Conservation (phyloP, 306 rosid genomes). For the Inga leiocalycina region DNA sequence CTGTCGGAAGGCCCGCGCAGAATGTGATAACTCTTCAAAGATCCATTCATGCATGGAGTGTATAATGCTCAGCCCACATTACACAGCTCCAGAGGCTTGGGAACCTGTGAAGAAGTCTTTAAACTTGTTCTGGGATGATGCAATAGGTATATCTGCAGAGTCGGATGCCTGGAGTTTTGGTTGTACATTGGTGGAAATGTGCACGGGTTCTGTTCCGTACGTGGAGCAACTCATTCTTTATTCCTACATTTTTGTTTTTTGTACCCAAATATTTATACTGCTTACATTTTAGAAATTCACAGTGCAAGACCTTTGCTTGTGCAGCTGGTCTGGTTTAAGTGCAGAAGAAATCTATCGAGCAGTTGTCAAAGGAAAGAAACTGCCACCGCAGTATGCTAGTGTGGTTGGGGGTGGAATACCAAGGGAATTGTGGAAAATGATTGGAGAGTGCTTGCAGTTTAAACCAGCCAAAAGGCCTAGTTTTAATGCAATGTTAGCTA, state of each 20-base stretch:
- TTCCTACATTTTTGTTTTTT: conserved; percentile 32
- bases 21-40: conserved; percentile 69
- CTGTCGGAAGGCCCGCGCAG: conserved; percentile 86
- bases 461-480: conserved; percentile 90
- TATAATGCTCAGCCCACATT: conserved; percentile 96
- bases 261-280: neutral
- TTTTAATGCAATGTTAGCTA: conserved; percentile 83
- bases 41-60: conserved; percentile 98
- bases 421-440: conserved; percentile 97
- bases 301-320: conserved; percentile 42
- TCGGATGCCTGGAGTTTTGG: conserved; percentile 99
- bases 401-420: conserved; percentile 99
- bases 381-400: conserved; percentile 97
- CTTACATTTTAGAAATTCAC: conserved; percentile 37
- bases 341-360: conserved; percentile 92
- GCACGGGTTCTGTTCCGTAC: conserved; percentile 99
- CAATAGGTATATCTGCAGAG: conserved; percentile 90
- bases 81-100: conserved; percentile 99
- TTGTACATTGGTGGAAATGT: conserved; percentile 99
- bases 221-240: conserved; percentile 58
- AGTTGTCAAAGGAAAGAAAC: conserved; percentile 77
- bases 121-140: conserved; percentile 95
- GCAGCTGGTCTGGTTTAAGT: conserved; percentile 96
- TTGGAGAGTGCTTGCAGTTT: conserved; percentile 97
- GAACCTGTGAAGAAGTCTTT: conserved; percentile 92